These are phyloP conservation scores for Fusarium solani-melongenae DNA, from an alignment of 2,329 filamentous ascomycete species.

Conservation along the genomic window DNA sequence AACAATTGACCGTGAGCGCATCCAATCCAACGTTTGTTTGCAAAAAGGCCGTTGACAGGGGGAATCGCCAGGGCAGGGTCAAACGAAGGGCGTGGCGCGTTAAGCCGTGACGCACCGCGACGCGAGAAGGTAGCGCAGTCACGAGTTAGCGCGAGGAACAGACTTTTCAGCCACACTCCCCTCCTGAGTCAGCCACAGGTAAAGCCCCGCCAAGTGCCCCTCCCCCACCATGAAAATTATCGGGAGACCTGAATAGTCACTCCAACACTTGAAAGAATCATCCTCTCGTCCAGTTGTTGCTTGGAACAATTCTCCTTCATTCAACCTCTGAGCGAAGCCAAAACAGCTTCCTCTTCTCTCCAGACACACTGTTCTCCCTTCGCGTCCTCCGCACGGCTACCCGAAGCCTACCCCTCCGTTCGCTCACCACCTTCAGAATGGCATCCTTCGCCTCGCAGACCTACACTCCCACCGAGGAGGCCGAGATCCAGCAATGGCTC, in stretches of 20 bases:
- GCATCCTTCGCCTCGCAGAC: conserved; percentile 72
- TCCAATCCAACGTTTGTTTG: conserved; percentile 12
- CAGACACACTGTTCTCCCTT: conserved; percentile 57
- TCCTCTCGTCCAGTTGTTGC: not conserved
- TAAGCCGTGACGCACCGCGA: conserved; percentile 43
- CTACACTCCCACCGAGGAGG: conserved; percentile 83
- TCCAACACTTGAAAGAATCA: conserved; percentile 4
- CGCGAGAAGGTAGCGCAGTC: conserved; percentile 51
- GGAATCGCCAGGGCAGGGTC: not conserved
- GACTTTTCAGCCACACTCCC: conserved; percentile 20
- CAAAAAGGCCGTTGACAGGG: conserved; percentile 11
- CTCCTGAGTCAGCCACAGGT: conserved; percentile 8
- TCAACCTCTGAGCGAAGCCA: conserved; percentile 36
- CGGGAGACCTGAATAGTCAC: conserved; percentile 20
- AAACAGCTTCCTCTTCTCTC: conserved; percentile 38
- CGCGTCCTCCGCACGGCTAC: conserved; percentile 48
- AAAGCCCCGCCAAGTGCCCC: conserved; percentile 35
- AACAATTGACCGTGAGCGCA: not conserved
- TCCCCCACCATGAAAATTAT: conserved; percentile 40
- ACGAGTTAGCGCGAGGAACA: conserved; percentile 42
- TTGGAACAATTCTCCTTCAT: not conserved
- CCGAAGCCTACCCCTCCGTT: conserved; percentile 50
- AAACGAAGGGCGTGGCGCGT: conserved; percentile 22
- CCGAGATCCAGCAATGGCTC: conserved; percentile 91
- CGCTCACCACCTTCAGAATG: conserved; percentile 61